These are phyloP conservation scores for Leishmania tarentolae DNA, from an alignment of 208 protist genomes.

Conservation along the genomic window DNA sequence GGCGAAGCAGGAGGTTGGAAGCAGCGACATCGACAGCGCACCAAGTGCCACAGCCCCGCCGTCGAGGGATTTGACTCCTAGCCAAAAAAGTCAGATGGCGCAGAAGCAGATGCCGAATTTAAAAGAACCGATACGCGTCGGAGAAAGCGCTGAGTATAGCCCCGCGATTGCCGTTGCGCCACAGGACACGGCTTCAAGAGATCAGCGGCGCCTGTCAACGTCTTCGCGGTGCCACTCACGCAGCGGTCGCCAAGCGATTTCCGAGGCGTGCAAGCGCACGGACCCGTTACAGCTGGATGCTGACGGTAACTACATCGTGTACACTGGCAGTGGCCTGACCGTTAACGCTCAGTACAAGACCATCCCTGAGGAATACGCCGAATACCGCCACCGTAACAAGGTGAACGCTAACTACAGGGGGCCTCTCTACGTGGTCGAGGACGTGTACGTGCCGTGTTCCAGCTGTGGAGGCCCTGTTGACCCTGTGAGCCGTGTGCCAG, in stretches of 20 bases:
- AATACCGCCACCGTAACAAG: conserved; percentile 51
- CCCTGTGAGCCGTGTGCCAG: conserved; percentile 73
- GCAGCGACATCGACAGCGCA: neutral
- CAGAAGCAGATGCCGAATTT: too few relatives aligned
- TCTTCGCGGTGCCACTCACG: neutral
- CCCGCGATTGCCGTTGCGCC: neutral
- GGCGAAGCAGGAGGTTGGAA: neutral
- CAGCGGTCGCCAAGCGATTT: conserved; percentile 1
- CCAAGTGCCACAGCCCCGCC: neutral
- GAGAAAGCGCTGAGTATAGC: neutral
- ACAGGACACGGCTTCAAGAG: too few relatives aligned
- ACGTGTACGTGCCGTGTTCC: conserved; percentile 65
- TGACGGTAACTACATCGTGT: neutral
- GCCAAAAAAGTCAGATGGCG: neutral
- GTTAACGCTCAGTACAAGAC: conserved; percentile 55
- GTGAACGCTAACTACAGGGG: conserved; percentile 55
- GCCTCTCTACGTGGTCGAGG: conserved; percentile 75
- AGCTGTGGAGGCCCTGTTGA: conserved; percentile 73
- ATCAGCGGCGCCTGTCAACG: neutral
- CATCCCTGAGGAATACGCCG: conserved; percentile 55
- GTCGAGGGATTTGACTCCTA: neutral
- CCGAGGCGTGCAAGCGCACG: conserved; percentile 1
- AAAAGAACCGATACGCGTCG: too few relatives aligned
- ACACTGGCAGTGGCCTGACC: conserved; percentile 30
- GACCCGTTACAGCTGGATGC: neutral